A percentile compares a stretch with the other conserved stretches of the same genome.
phyloP scores from a whole-genome alignment of 2,329 filamentous ascomycete species.

The Cercospora sojina region DNA sequence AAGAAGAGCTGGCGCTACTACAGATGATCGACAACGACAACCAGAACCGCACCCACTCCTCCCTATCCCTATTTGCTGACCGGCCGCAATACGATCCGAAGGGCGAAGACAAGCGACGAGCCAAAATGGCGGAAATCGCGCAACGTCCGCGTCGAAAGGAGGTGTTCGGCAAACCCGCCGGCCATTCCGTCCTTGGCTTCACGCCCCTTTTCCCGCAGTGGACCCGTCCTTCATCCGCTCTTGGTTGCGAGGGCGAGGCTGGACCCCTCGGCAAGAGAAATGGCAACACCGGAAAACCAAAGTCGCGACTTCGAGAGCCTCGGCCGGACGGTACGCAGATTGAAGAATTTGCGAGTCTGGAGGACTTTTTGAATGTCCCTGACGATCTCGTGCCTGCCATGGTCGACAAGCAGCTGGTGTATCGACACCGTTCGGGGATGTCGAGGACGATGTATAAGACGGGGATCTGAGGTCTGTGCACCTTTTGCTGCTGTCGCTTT shows the following conservation, averaged over 20 bases:
- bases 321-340: background rate
- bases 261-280: background rate
- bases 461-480: slow-evolving; percentile 8
- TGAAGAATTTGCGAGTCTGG: slow-evolving; percentile 8
- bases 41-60: background rate
- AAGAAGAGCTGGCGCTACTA: slow-evolving; percentile 7
- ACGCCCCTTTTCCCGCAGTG: background rate
- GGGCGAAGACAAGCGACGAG: slow-evolving; percentile 44
- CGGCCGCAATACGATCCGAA: slow-evolving; percentile 30
- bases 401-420: slow-evolving; percentile 15
- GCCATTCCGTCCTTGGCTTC: slow-evolving; percentile 10
- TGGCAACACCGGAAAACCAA: background rate
- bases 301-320: background rate
- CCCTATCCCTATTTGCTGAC: slow-evolving; percentile 21
- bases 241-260: background rate
- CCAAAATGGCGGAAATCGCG: slow-evolving; percentile 57
- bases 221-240: background rate
- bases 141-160: slow-evolving; percentile 41
- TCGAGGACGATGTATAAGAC: slow-evolving; percentile 17
- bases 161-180: slow-evolving; percentile 28
- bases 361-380: slow-evolving; percentile 21
- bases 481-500: background rate
- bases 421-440: slow-evolving; percentile 5
- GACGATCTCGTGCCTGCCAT: slow-evolving; percentile 18
- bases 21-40: slow-evolving; percentile 5